These are phyloP conservation scores for Nemania sp. DNA, from an alignment of 2,329 filamentous ascomycete species.

Conservation along the genomic window DNA sequence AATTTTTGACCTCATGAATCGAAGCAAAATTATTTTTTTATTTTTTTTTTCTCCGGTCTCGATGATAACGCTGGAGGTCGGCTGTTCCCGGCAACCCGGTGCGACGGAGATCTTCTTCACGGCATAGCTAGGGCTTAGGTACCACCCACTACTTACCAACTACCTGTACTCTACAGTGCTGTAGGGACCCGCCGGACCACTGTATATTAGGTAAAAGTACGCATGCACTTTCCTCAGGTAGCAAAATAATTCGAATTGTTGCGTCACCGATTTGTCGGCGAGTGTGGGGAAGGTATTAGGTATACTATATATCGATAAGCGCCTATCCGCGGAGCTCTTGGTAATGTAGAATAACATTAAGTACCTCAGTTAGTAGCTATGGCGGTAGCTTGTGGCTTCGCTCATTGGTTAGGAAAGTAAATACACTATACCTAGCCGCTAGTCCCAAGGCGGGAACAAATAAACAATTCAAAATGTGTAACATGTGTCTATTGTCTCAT, in stretches of 20 bases:
- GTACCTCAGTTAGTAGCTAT: too few species aligned
- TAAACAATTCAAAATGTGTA: too few species aligned
- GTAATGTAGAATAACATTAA: too few species aligned
- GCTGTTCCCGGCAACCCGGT: conserved; percentile 39
- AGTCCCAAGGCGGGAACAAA: conserved; percentile 34
- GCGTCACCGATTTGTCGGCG: not conserved
- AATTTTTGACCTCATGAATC: conserved; percentile 12
- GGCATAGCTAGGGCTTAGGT: not conserved
- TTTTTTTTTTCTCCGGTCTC: conserved; percentile 28
- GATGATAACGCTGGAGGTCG: conserved; percentile 26
- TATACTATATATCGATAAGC: conserved; percentile 4
- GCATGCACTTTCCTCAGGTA: too few species aligned
- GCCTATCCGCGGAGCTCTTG: not conserved
- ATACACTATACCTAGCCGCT: not conserved
- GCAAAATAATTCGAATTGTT: not conserved
- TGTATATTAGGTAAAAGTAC: too few species aligned
- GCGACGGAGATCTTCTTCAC: conserved; percentile 31
- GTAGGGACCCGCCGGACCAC: too few species aligned
- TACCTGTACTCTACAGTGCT: too few species aligned
- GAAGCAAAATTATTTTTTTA: conserved; percentile 32
- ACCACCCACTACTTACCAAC: not conserved
- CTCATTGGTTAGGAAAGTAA: not conserved
- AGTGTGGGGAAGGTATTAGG: not conserved
- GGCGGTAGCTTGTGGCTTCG: too few species aligned
- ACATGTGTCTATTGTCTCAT: too few species aligned